Base-by-base conservation (phyloP, 2,329 filamentous ascomycete species). In the Herpotrichia juniperi region DNA sequence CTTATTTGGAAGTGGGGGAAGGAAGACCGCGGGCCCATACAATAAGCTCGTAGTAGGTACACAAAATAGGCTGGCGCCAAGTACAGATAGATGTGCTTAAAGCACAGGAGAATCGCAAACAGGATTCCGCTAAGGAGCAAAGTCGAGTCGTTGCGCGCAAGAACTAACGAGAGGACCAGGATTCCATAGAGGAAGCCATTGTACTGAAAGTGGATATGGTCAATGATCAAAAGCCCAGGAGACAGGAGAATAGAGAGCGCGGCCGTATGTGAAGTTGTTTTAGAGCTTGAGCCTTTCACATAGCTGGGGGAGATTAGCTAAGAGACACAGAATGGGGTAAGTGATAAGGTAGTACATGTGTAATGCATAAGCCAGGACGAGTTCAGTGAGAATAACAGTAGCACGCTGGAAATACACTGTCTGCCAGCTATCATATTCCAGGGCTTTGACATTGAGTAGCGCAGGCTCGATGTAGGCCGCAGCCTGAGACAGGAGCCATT, bases 201-300 rank as follows among this genome's bases (percentile, higher is more conserved):
- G 79, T 99, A 99, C 79, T 99, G 94, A 74, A 99, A 99, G 74
- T 97, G 93, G 59, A 97, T 93, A 73, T 99, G 94, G 69, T 99
- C 94, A 73, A 99, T 97, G 71, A 99, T 96, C 54, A 99, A 81
- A 30, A 99, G 84, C 1, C 93, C 94, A 0, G 94, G 94, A 0
- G 93, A 97, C 11, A 97, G 84, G 3, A 97, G 79, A 53, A 99
- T 87, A 1, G 93, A 97, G 50, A 97, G 81, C 21, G 93, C 92
- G 42, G 89, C 90, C 21, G 90, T 91, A 68, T 97, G 92, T 10
- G 92, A 89, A 42, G 90, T 86, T 39, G 86, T 86, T 68, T 87
- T 92, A n/a, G 84, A 83, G 35, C 87, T 83, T 2, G 88, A 84
- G 2, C 89, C 88, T 65, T 90, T 86, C 63, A 96, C 83, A 68